Base-by-base conservation (phyloP, 495 filamentous ascomycete species). In the Tuber melanosporum region DNA sequence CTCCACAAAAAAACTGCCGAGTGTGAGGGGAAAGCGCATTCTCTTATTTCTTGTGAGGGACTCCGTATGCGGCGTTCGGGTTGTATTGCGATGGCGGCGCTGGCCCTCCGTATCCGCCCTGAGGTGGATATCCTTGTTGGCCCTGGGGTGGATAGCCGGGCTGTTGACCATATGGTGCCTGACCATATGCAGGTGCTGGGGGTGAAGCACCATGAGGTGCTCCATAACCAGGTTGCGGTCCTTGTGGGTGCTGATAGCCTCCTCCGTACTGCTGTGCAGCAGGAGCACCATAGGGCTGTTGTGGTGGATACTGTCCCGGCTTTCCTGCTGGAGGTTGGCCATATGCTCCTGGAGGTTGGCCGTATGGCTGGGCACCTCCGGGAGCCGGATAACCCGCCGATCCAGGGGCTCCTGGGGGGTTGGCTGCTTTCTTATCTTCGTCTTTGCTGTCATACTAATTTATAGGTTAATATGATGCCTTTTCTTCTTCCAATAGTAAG, bases 371-470 rank as follows among this genome's bases (percentile, higher is more conserved):
- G 39, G 76, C 74, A 12, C 74, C 74, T n/a, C 75, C 74, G 26
- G 72, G 26, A n/a, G 72, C 39, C 0, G 77, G 78, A 66, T 36
- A 66, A 19, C 57, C 57, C 0, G 75, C 57, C 45, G 49, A 39
- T 36, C 76, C 57, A 32, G 46, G 45, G 32, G 22, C 70, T 17
- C 57, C 62, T 20, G 73, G 22, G 14, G 70, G 74, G 14, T 26
- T 46, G 9, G 77, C 43, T 36, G 26, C 6, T 62, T 73, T 75
- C 17, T 42, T 22, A 8, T 75, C 79, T 44, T 82, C 81, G 47
- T 82, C 81, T 71, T 82, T 82, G 41, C 79, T 82, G 70, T 82
- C 81, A 49, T 82, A 82, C 80, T 82, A 70, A 52, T 9, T 36
- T 12, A n/a, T 49, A 42, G 32, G 71, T 82, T 49, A 82, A 76